Evolutionary conservation across 352 stramenopile genomes (phyloP).

Genomic region (Globisporangium ultimum): DNA sequence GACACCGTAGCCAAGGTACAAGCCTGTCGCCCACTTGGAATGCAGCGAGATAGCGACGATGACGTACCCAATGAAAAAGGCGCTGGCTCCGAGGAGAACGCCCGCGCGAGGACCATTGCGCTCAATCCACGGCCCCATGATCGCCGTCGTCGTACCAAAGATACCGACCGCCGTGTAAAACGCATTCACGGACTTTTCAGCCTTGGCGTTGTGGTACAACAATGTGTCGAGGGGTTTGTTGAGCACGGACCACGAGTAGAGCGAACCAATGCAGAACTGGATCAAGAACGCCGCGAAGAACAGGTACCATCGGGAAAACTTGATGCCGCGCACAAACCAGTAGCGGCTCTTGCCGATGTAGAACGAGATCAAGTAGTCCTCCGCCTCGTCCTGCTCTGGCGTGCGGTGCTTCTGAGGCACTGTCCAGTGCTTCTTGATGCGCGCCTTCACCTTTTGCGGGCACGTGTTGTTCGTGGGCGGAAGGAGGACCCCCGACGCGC

Average conservation of each 20-base stretch:
- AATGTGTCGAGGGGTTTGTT: slow-evolving; percentile 63
- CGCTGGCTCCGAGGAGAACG: slow-evolving; percentile 42
- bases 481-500: background rate
- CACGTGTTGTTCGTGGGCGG: slow-evolving; percentile 24
- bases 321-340: slow-evolving; percentile 33
- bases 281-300: slow-evolving; percentile 62
- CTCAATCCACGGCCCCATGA: slow-evolving; percentile 70
- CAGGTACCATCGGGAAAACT: slow-evolving; percentile 63
- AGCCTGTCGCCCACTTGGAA: slow-evolving; percentile 32
- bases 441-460: slow-evolving; percentile 21
- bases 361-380: slow-evolving; percentile 47
- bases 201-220: slow-evolving; percentile 42
- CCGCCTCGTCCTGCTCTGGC: slow-evolving; percentile 44
- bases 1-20: slow-evolving; percentile 70
- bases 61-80: slow-evolving; percentile 48
- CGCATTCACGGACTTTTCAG: slow-evolving; percentile 58
- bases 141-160: slow-evolving; percentile 54
- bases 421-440: slow-evolving; percentile 45
- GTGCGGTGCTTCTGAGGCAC: slow-evolving; percentile 37
- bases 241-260: slow-evolving; percentile 77
- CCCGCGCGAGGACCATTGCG: slow-evolving; percentile 48
- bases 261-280: slow-evolving; percentile 70
- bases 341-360: slow-evolving; percentile 55
- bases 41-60: slow-evolving; percentile 50
- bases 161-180: slow-evolving; percentile 73